Evolutionary conservation across 768 basidiomycete species (phyloP).

Genomic region (Auricularia sp.): DNA sequence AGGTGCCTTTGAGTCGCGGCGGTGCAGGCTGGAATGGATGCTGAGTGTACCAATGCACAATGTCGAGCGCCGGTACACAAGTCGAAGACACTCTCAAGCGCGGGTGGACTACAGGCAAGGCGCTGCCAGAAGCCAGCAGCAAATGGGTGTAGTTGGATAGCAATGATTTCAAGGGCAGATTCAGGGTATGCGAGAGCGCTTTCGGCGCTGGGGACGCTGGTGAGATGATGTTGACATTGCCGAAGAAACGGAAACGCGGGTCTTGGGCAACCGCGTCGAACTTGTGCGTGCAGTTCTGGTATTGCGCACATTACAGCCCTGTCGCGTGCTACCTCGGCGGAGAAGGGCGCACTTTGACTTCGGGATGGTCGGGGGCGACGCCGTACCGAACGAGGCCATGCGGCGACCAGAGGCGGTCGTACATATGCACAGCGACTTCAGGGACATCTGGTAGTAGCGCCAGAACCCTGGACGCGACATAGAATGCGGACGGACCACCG

Average conservation of each 20-base stretch:
- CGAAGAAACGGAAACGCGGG: conserved; percentile 78
- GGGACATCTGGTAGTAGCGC: conserved; percentile 40
- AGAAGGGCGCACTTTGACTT: conserved; percentile 67
- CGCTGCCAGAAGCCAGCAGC: conserved; percentile 79
- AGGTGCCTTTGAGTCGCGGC: conserved; percentile 45
- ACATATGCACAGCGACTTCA: conserved; percentile 65
- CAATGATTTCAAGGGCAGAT: conserved; percentile 52
- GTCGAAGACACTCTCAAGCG: conserved; percentile 22
- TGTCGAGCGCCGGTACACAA: conserved; percentile 64
- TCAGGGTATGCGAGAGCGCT: conserved; percentile 40
- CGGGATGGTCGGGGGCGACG: conserved; percentile 96
- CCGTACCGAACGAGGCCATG: conserved; percentile 94
- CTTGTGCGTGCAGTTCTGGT: conserved; percentile 91
- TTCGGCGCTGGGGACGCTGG: conserved; percentile 21
- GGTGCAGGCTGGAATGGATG: conserved; percentile 62
- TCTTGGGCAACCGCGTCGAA: conserved; percentile 79
- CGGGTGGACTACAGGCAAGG: conserved; percentile 50
- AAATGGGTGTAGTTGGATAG: conserved; percentile 73
- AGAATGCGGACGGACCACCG: conserved; percentile 95
- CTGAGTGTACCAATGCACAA: conserved; percentile 96
- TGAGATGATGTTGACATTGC: conserved; percentile 62
- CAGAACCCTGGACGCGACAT: conserved; percentile 80
- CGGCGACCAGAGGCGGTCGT: conserved; percentile 87
- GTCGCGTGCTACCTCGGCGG: not conserved
- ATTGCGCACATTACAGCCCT: not conserved